Evolutionary conservation across 495 filamentous ascomycete genomes (phyloP).

Genomic region (Trichoderma orchidacearum): DNA sequence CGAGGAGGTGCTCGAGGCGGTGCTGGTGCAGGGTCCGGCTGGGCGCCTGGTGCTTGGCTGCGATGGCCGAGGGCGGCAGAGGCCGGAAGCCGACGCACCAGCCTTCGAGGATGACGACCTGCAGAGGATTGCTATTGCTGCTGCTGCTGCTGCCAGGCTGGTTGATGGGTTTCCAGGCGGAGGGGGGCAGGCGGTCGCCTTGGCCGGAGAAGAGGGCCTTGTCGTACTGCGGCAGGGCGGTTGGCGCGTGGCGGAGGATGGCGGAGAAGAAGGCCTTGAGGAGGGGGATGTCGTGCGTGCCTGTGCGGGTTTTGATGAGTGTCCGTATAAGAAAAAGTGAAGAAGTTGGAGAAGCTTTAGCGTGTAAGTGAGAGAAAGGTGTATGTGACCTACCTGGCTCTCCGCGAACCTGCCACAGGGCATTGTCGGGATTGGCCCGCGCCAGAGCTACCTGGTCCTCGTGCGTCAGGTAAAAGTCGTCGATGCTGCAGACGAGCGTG

Average conservation of each 20-base stretch:
- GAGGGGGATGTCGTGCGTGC: constrained; percentile 71
- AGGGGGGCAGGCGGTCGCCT: constrained; percentile 58
- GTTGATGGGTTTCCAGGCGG: constrained; percentile 52
- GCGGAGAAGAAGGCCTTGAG: constrained; percentile 46
- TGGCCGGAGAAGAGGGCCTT: constrained; percentile 66
- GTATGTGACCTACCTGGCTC: constrained; percentile 41
- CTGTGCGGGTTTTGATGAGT: too few species aligned
- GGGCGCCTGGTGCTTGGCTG: constrained; percentile 38
- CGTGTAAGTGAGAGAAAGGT: neutral
- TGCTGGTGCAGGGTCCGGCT: constrained; percentile 41
- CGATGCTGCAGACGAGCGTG: constrained; percentile 71
- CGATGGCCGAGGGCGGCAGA: constrained; percentile 39
- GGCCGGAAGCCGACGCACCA: constrained; percentile 84
- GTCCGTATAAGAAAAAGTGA: too few species aligned
- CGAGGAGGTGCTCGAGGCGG: constrained; percentile 50
- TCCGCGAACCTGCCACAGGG: constrained; percentile 68
- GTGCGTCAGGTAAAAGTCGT: constrained; percentile 80
- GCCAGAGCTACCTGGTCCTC: constrained; percentile 58
- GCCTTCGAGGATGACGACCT: constrained; percentile 75
- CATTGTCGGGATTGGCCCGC: constrained; percentile 49
- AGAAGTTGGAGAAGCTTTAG: too few species aligned
- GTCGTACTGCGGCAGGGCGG: constrained; percentile 66
- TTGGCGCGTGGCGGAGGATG: constrained; percentile 36
- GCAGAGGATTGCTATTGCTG: constrained; percentile 25
- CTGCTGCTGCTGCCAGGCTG: constrained; percentile 24